phyloP scores from a whole-genome alignment of 495 filamentous ascomycete genomes.

The Aspergillus bridgeri region DNA sequence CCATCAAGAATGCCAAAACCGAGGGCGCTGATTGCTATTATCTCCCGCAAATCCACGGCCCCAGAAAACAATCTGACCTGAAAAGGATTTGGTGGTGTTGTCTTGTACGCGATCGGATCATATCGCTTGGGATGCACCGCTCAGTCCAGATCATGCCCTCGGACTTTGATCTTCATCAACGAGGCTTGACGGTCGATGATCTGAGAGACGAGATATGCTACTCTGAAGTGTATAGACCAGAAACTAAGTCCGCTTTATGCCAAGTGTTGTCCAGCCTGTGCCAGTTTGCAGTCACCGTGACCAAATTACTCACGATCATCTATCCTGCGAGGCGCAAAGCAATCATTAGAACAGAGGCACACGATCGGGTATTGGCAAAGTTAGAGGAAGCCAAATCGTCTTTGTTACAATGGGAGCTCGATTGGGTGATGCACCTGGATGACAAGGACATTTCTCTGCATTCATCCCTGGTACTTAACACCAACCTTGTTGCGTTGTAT shows the following conservation, averaged over 20 bases:
- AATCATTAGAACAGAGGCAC: constrained; percentile 2
- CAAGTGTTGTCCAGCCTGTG: constrained; percentile 13
- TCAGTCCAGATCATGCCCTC: constrained; percentile 15
- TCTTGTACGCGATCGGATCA: constrained; percentile 16
- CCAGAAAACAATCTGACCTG: constrained; percentile 5
- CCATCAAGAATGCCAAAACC: constrained; percentile 14
- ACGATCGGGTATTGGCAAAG: not conserved
- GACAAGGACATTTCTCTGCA: constrained; percentile 16
- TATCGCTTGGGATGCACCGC: constrained; percentile 16
- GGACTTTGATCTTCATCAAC: constrained; percentile 15
- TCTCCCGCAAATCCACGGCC: not conserved
- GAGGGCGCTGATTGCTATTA: constrained; percentile 13
- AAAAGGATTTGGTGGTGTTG: constrained; percentile 20
- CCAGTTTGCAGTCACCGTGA: constrained; percentile 13
- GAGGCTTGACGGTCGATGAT: constrained; percentile 10
- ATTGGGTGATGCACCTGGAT: constrained; percentile 12
- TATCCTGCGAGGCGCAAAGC: constrained; percentile 8
- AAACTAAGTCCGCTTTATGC: constrained; percentile 10
- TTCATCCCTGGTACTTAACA: constrained; percentile 13
- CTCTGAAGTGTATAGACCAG: constrained; percentile 14
- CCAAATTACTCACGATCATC: constrained; percentile 8
- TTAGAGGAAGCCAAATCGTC: constrained; percentile 14
- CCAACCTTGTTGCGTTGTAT: constrained; percentile 14
- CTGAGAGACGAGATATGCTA: constrained; percentile 9
- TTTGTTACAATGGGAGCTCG: constrained; percentile 15